Conservation (phyloP, 176 grass and related monocot genomes). For the Dactylis glomerata region DNA sequence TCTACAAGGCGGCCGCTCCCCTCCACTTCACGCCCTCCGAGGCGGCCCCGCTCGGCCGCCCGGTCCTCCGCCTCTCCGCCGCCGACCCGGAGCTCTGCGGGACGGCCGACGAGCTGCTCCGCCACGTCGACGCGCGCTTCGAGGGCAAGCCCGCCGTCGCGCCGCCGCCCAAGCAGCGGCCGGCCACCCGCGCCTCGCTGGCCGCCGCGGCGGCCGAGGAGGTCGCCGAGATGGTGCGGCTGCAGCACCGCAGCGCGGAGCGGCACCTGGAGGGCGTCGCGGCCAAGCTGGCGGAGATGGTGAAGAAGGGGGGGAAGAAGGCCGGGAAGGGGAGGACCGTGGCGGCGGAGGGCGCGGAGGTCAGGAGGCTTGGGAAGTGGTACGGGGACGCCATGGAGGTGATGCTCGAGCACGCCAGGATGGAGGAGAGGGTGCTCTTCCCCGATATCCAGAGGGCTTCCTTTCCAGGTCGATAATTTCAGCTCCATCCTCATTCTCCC, state of each 20-base stretch:
- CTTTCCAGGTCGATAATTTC: slow-evolving; percentile 49
- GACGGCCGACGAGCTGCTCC: slow-evolving; percentile 56
- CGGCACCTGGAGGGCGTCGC: slow-evolving; percentile 76
- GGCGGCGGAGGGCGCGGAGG: slow-evolving; percentile 44
- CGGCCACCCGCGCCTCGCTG: slow-evolving; percentile 4
- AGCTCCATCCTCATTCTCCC: background rate
- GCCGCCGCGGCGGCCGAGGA: slow-evolving; percentile 40
- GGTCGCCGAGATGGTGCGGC: slow-evolving; percentile 57
- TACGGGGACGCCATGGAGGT: slow-evolving; percentile 82
- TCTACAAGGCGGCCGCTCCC: slow-evolving; percentile 82
- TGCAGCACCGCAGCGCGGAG: slow-evolving; percentile 88
- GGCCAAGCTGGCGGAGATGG: slow-evolving; percentile 56
- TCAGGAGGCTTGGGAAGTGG: slow-evolving; percentile 64
- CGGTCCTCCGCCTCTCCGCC: slow-evolving; percentile 66
- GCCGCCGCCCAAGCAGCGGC: slow-evolving; percentile 18
- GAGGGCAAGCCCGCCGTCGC: slow-evolving; percentile 60
- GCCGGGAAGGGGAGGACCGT: slow-evolving; percentile 38
- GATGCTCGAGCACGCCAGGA: slow-evolving; percentile 97
- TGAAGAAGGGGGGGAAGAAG: slow-evolving; percentile 56
- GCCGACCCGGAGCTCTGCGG: slow-evolving; percentile 59
- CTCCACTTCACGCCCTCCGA: slow-evolving; percentile 76
- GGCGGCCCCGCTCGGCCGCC: slow-evolving; percentile 68
- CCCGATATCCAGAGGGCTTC: slow-evolving; percentile 69
- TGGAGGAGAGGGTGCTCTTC: slow-evolving; percentile 92
- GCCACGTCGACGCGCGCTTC: slow-evolving; percentile 68